Evolutionary conservation across 2,329 filamentous ascomycete genomes (phyloP), one percentile per base, ranked within the genome.

Genomic region (Onygenales sp.): DNA sequence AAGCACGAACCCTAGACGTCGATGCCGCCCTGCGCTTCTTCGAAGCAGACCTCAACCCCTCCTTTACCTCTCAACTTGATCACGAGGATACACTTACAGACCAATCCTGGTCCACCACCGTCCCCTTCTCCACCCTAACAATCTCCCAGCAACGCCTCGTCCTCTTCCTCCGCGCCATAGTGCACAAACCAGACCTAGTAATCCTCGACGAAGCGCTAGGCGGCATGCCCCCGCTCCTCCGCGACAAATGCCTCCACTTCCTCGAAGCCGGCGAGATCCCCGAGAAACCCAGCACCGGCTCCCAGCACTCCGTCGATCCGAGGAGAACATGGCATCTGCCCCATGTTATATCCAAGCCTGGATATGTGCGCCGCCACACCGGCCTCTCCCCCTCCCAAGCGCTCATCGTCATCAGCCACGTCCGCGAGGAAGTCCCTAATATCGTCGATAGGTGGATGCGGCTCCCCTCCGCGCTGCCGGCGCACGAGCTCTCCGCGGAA

Each of bases 141-240:
- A 60, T 65, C 8, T 61, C 67, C 7, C 68, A 72, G 42, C 93
- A 98, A 72, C 85, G 91, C 54, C 80, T 97, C 1, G 79, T 88
- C 1, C 80, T 98, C 1, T 91, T 97, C 67, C 74, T 97, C 10
- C 82, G 90, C 1, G 86, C 89, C 7, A 75, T 92, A 48, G 81
- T 94, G 66, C 91, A 92, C 70, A 81, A 81, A 56, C 86, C 88
- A 0, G 88, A 93, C 61, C 79, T 95, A 43, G 79, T 95, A 2
- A 84, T 95, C 14, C 78, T 95, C 0, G 90, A 95, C 63, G 90
- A 95, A 72, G 85, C 90, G 0, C 94, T 92, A 53, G 88, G 87
- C 45, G 88, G 89, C 50, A 90, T 95, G 80, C 85, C 92, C 58
- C 84, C 87, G 32, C 77, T 76, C 0, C 82, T 93, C 6, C 79